Conservation (phyloP, 208 protist species). For the Trypanosoma boissoni region DNA sequence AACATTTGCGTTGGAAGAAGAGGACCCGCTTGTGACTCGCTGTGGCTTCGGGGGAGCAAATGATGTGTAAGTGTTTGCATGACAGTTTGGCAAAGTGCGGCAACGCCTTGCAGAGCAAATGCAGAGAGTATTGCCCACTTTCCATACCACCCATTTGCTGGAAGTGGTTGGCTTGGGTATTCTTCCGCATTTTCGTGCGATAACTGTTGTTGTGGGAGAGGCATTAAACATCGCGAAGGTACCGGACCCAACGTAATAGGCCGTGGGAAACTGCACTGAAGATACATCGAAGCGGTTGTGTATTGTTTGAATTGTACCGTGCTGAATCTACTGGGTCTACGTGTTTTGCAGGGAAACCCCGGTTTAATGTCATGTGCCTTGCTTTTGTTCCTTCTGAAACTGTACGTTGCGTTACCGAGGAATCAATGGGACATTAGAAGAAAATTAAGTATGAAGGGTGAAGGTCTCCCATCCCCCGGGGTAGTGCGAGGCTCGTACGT, state of each 20-base stretch:
- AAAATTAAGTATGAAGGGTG: too few relatives aligned
- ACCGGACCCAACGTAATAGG: slow-evolving; percentile 57
- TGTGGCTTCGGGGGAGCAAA: slow-evolving; percentile 90
- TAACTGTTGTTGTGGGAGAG: slow-evolving; percentile 78
- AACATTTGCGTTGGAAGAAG: slow-evolving; percentile 80
- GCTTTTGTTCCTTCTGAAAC: too few relatives aligned
- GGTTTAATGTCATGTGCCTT: too few relatives aligned
- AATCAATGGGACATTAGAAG: too few relatives aligned
- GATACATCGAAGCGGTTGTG: too few relatives aligned
- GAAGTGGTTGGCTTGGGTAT: slow-evolving; percentile 79
- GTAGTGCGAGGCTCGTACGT: too few relatives aligned
- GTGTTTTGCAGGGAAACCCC: too few relatives aligned
- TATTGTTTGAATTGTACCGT: too few relatives aligned
- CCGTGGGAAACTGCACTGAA: too few relatives aligned
- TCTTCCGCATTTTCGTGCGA: slow-evolving; percentile 67
- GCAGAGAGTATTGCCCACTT: slow-evolving; percentile 55
- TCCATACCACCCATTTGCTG: slow-evolving; percentile 58
- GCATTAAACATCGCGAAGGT: slow-evolving; percentile 69
- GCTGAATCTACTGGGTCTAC: too few relatives aligned
- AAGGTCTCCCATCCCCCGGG: too few relatives aligned
- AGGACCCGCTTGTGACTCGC: slow-evolving; percentile 68
- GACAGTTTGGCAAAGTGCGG: slow-evolving; percentile 30
- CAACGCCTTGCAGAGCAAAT: slow-evolving; percentile 24
- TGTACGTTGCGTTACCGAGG: too few relatives aligned
- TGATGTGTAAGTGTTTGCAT: slow-evolving; percentile 63